Evolutionary conservation across 192 early-diverging fungal species (phyloP), one percentile per base, ranked within the genome.

Genomic region (Backusella westeae): DNA sequence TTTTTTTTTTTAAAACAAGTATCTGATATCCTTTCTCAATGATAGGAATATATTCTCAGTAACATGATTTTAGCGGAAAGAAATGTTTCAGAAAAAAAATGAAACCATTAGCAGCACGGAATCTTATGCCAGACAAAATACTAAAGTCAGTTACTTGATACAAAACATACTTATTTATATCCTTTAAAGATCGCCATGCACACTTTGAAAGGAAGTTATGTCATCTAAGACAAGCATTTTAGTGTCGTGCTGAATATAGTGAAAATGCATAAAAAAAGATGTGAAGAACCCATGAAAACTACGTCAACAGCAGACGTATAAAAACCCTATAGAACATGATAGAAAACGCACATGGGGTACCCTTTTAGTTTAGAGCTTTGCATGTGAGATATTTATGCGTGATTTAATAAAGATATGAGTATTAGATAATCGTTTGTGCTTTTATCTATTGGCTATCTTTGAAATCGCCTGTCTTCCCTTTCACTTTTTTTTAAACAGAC

Each of bases 31-130:
- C 42, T 44, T 44, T 21, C 53, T 56, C n/a, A 6, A 39, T 21
- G 53, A 56, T 56, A 56, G 53, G 53, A 56, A 56, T 56, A 56
- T 56, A 56, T 56, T 56, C 49, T 21, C 49, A 53, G 49, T 53
- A 21, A 7, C 49, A 52, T 17, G n/a, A 26, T 56, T 56, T 56
- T 9, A 21, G 53, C 8, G n/a, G n/a, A 56, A 21, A 56, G n/a
- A 56, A 56, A 56, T 53, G 49, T 53, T 53, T 53, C 49, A 53
- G n/a, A 56, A 32, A 32, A 32, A 32, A 32, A 56, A 56, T 56
- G 53, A 56, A 56, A 56, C 53, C 53, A 26, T 21, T 56, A 56
- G 2, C 9, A 7, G 21, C 53, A 56, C 21, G 19, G 53, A 26
- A 1, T 21, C n/a, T 21, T 56, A 39, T 39, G 38, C 38, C 7